These are phyloP conservation scores for Abortiporus biennis DNA, from an alignment of 1,284 basidiomycete genomes.

Conservation along the genomic window DNA sequence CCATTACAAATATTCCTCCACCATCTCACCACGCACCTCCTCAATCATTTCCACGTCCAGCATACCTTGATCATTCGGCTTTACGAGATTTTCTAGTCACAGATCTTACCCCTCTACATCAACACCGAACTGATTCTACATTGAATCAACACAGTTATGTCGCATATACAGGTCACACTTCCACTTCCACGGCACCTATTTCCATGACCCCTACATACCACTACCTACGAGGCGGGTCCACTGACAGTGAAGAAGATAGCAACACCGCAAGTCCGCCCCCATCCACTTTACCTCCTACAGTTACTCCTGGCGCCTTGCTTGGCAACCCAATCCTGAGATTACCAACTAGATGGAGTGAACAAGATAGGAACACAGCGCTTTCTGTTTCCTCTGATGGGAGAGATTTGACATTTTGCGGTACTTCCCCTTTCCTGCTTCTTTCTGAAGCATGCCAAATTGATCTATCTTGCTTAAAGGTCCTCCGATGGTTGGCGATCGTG, in stretches of 20 bases:
- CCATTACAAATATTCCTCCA: constrained; percentile 11
- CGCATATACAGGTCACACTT: constrained; percentile 6
- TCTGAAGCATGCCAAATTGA: constrained; percentile 2
- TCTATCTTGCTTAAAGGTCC: constrained; percentile 31
- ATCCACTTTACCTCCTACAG: constrained; percentile 18
- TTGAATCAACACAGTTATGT: constrained; percentile 7
- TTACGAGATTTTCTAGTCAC: constrained; percentile 63
- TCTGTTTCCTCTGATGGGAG: constrained; percentile 64
- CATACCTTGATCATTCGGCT: constrained; percentile 71
- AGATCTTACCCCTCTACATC: constrained; percentile 37
- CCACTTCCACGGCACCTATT: constrained; percentile 11
- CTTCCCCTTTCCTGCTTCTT: constrained; percentile 10
- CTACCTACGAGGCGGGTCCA: constrained; percentile 24
- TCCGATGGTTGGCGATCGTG: constrained; percentile 61
- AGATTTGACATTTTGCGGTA: constrained; percentile 64
- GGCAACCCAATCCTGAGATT: constrained; percentile 45
- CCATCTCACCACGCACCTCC: constrained; percentile 10
- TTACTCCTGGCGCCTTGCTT: constrained; percentile 17
- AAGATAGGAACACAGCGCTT: constrained; percentile 52
- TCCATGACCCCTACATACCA: constrained; percentile 20
- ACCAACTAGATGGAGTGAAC: constrained; percentile 77
- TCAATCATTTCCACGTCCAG: constrained; percentile 53
- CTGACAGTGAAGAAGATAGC: constrained; percentile 42
- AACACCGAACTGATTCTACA: constrained; percentile 21
- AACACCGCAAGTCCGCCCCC: constrained; percentile 43